Conservation (phyloP, 2,329 filamentous ascomycete genomes). For the Alternaria gansuensis region DNA sequence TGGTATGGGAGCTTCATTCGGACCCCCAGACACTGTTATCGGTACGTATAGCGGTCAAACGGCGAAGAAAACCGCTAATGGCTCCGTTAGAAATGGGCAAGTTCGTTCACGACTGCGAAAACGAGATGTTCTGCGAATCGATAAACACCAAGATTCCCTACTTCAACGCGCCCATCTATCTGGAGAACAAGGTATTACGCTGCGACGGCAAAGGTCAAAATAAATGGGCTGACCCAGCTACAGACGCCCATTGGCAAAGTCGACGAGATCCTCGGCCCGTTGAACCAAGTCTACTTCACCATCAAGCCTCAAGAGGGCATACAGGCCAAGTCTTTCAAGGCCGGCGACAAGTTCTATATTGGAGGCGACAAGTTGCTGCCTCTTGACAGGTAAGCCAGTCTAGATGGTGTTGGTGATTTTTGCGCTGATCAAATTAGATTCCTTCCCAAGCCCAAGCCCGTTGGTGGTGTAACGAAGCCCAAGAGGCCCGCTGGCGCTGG, state of each 20-base stretch:
- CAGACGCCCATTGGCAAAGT: constrained; percentile 92
- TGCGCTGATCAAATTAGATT: constrained; percentile 65
- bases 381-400: constrained; percentile 73
- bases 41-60: constrained; percentile 42
- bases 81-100: constrained; percentile 81
- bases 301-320: constrained; percentile 98
- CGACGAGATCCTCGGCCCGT: constrained; percentile 95
- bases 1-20: constrained; percentile 52
- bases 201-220: not conserved
- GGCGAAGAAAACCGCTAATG: constrained; percentile 27
- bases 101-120: constrained; percentile 94
- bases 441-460: constrained; percentile 88
- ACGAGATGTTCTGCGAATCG: constrained; percentile 96
- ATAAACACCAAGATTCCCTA: constrained; percentile 96
- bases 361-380: constrained; percentile 93
- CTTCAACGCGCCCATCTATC: constrained; percentile 98
- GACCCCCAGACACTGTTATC: constrained; percentile 56
- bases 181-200: constrained; percentile 86
- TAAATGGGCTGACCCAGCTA: constrained; percentile 32
- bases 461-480: constrained; percentile 72
- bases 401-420: constrained; percentile 2
- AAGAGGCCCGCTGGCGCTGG: constrained; percentile 72
- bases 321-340: constrained; percentile 91
- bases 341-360: constrained; percentile 97
- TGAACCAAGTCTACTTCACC: constrained; percentile 98